Evolutionary conservation across 306 rosid species (phyloP).

Genomic region (Cicer judaicum): DNA sequence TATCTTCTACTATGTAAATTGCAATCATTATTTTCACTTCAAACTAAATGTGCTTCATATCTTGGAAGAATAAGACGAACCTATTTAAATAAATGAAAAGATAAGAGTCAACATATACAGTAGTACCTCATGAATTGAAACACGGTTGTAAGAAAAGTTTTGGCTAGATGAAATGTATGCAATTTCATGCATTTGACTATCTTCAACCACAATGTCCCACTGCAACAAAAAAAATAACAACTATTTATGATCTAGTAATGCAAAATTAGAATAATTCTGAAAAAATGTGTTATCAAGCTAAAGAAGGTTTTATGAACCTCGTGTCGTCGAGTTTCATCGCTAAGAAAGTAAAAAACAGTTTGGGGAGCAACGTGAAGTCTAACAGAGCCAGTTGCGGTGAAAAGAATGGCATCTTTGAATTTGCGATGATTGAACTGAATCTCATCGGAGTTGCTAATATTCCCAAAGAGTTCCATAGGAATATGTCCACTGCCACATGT

Average conservation of each 20-base stretch:
- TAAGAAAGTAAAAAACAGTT: slow-evolving; percentile 51
- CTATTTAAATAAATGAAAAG: neutral
- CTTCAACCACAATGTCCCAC: slow-evolving; percentile 65
- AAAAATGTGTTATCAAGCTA: neutral
- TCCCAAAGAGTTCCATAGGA: neutral
- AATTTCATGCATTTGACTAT: slow-evolving; percentile 45
- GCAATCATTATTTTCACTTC: neutral
- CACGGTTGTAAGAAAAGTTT: slow-evolving; percentile 27
- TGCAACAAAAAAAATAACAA: slow-evolving; percentile 16
- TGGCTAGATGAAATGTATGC: slow-evolving; percentile 52
- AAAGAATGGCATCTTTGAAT: slow-evolving; percentile 44
- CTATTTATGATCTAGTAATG: neutral
- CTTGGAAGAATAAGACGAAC: too few relatives aligned
- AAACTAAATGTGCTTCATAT: neutral
- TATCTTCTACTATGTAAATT: neutral
- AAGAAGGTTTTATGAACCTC: slow-evolving; percentile 45
- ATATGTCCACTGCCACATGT: neutral
- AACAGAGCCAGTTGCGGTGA: slow-evolving; percentile 54
- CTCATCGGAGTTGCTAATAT: slow-evolving; percentile 20
- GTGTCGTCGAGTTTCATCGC: slow-evolving; percentile 1
- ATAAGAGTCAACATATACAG: neutral
- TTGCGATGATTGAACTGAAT: slow-evolving; percentile 50
- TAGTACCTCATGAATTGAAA: slow-evolving; percentile 42
- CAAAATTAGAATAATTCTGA: neutral
- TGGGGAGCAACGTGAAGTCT: slow-evolving; percentile 55